phyloP scores from a whole-genome alignment of 164 flowering plant species.

The Protea cynaroides region DNA sequence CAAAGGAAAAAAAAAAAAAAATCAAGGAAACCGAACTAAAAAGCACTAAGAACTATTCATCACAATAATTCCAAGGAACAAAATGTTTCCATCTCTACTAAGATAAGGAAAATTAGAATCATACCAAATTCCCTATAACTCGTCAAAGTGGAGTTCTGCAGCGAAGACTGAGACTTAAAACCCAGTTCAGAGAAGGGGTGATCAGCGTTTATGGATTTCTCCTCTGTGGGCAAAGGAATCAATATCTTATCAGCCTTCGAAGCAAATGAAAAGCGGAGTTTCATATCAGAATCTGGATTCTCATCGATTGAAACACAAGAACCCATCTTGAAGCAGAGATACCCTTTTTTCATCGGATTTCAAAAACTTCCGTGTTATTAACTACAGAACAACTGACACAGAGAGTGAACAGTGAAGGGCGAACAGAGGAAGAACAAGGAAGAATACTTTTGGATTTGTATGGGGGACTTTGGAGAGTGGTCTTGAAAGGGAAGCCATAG shows the following conservation, averaged over 20 bases:
- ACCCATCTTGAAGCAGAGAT: conserved; percentile 36
- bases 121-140: conserved; percentile 16
- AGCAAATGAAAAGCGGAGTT: conserved; percentile 20
- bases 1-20: neutral
- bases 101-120: neutral
- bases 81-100: neutral
- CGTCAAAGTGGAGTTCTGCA: neutral
- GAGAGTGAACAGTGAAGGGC: conserved; percentile 2
- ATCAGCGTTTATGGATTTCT: conserved; percentile 19
- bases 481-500: conserved; percentile 24
- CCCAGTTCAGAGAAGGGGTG: conserved; percentile 14
- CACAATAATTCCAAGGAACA: neutral
- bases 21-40: neutral
- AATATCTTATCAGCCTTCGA: conserved; percentile 26
- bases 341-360: conserved; percentile 8
- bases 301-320: conserved; percentile 43
- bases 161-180: conserved; percentile 20
- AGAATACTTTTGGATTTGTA: neutral
- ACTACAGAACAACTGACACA: neutral
- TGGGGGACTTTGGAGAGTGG: neutral
- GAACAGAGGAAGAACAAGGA: neutral
- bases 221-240: conserved; percentile 39
- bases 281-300: conserved; percentile 35
- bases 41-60: neutral
- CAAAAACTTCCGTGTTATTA: neutral